Percentiles rank a stretch among this genome's conserved stretches.
Evolutionary conservation across 441 rosid species (phyloP).

Genomic region (Aquilaria agallochum): DNA sequence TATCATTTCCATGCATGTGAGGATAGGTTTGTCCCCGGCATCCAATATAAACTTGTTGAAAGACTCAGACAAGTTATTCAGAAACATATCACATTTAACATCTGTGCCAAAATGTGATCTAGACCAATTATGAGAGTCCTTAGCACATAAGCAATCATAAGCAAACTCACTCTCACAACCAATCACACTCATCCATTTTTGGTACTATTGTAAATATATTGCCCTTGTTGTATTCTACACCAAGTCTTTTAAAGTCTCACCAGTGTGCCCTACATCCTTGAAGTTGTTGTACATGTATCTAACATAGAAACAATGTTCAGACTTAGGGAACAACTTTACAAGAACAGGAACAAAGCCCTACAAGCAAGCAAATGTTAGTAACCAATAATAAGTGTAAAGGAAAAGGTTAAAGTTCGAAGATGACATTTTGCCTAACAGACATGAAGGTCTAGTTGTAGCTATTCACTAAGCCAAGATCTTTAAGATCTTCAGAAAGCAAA

Average conservation of each 20-base stretch:
- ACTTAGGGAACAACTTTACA: no score
- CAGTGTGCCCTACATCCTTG: not conserved
- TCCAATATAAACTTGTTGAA: not conserved
- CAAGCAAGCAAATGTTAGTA: no score
- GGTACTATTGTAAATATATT: not conserved
- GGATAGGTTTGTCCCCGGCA: not conserved
- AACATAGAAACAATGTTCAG: not conserved
- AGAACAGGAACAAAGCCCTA: no score
- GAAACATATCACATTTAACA: not conserved
- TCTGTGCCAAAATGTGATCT: not conserved
- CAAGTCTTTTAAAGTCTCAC: not conserved
- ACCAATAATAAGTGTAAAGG: no score
- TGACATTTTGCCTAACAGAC: no score
- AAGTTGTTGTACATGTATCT: not conserved
- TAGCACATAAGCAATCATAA: not conserved
- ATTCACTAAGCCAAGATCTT: not conserved
- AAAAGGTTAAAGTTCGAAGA: no score
- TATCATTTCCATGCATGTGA: not conserved
- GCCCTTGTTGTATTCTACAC: not conserved
- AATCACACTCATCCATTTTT: not conserved
- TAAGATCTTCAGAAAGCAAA: not conserved
- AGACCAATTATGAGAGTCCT: not conserved
- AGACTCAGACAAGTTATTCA: not conserved
- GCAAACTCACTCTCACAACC: not conserved
- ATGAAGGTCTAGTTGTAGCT: no score